Conservation (phyloP, 2,329 filamentous ascomycete genomes). For the Verticillium klebahnii region DNA sequence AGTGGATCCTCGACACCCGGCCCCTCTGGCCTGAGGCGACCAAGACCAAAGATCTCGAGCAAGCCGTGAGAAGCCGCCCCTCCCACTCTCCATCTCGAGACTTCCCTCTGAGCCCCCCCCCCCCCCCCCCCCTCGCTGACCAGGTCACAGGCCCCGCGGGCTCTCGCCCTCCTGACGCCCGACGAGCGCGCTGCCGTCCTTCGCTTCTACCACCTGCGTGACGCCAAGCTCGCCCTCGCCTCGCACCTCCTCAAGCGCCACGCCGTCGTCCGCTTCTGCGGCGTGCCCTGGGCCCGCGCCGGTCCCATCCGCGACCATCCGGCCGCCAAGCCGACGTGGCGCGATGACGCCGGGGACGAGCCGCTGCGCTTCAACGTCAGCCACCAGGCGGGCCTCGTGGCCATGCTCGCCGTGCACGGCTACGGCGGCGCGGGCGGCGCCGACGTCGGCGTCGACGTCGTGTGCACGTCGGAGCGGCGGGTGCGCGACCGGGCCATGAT, state of each 20-base stretch:
- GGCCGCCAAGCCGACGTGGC: constrained; percentile 47
- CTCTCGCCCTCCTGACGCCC: constrained; percentile 45
- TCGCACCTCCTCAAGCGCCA: constrained; percentile 72
- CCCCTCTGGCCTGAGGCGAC: constrained; percentile 48
- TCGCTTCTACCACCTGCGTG: constrained; percentile 60
- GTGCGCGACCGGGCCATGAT: constrained; percentile 54
- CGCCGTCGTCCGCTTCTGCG: constrained; percentile 54
- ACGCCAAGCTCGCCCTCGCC: constrained; percentile 70
- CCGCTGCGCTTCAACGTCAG: constrained; percentile 68
- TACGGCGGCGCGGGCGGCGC: constrained; percentile 19
- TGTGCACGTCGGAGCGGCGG: constrained; percentile 66
- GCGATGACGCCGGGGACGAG: constrained; percentile 40
- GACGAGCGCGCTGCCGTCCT: constrained; percentile 55
- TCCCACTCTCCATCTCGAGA: background rate
- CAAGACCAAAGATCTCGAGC: constrained; percentile 42
- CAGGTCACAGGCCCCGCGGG: constrained; percentile 43
- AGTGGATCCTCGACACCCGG: constrained; percentile 61
- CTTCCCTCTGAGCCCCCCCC: background rate
- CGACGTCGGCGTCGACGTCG: constrained; percentile 66
- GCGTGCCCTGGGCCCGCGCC: constrained; percentile 57
- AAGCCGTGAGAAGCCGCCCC: constrained; percentile 31
- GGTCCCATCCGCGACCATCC: constrained; percentile 49
- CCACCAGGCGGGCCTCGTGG: constrained; percentile 73
- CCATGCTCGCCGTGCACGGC: constrained; percentile 51
- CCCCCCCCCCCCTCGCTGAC: background rate